phyloP scores from a whole-genome alignment of 768 basidiomycete genomes.

The Jaapia argillacea region DNA sequence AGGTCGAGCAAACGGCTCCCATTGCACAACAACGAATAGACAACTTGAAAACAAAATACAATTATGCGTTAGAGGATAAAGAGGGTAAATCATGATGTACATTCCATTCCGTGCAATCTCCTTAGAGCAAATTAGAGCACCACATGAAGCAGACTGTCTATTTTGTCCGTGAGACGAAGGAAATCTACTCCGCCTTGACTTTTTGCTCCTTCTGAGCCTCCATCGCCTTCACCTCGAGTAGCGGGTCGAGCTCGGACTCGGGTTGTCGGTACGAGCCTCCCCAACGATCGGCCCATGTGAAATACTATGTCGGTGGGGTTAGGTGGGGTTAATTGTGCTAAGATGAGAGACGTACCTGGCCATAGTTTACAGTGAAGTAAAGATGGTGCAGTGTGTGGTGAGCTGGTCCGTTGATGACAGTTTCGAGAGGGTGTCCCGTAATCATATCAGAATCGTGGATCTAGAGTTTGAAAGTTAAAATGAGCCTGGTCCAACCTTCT shows the following conservation, averaged over 20 bases:
- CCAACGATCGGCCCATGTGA: conserved; percentile 86
- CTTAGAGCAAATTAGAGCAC: too few relatives aligned
- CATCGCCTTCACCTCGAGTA: conserved; percentile 50
- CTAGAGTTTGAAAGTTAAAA: conserved; percentile 25
- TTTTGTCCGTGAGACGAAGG: too few relatives aligned
- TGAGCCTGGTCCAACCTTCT: not conserved
- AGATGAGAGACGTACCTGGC: conserved; percentile 65
- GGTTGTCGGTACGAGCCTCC: conserved; percentile 89
- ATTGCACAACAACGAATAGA: too few relatives aligned
- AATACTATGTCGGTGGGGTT: conserved; percentile 55
- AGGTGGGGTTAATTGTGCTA: not conserved
- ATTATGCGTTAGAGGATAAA: too few relatives aligned
- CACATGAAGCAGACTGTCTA: too few relatives aligned
- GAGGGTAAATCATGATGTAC: too few relatives aligned
- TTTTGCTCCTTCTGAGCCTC: conserved; percentile 22
- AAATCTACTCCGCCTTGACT: conserved; percentile 12
- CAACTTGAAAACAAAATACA: too few relatives aligned
- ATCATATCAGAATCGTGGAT: conserved; percentile 99
- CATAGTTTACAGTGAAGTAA: conserved; percentile 96
- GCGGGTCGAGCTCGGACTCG: conserved; percentile 70
- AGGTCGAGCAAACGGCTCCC: too few relatives aligned
- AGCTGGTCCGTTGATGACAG: conserved; percentile 92
- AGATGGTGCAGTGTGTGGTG: conserved; percentile 97
- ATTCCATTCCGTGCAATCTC: too few relatives aligned
- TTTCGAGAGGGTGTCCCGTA: conserved; percentile 81